Base-by-base conservation (phyloP, 768 basidiomycete species). In the Lepiota subincarnata region DNA sequence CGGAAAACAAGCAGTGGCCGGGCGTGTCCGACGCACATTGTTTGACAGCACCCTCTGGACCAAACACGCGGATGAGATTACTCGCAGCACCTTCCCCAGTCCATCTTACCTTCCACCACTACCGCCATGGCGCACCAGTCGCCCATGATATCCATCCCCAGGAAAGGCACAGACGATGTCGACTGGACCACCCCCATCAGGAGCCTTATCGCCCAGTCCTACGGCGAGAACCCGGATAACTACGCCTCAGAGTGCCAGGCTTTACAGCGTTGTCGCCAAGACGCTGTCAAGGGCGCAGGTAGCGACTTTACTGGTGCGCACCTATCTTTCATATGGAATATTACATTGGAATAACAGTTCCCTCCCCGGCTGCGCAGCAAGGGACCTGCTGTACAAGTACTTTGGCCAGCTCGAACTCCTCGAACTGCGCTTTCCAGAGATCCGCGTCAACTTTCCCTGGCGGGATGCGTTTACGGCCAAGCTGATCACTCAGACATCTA, bases 391-490 rank as follows among this genome's bases (percentile, higher is more conserved):
- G 40, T 98, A 96, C 86, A 98, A 97, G 72, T 99, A 99, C 74
- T 99, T 98, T 73, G 96, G 97, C 34, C 97, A 99, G 69, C 85
- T 99, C 40, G 97, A 99, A 64, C 82, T 98, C 4, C 84, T 99
- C 37, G 97, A 99, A 66, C 80, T 99, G 48, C 85, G 97, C 35
- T 99, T 99, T 73, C 84, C 96, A 7, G 96, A 98, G 68, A 92
- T 98, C 58, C 83, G 91, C 60, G 94, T 98, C 69, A 88, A 89
- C 58, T 99, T 98, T 64, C 87, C 92, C 0, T 99, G 97, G 94
- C 80, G 87, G 57, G 97, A 99, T 71, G 96, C 97, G 16, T 98
- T 98, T 73, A 98, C 92, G 54, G 79, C 78, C 72, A 98, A 98
- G 70, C 76, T 87, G 54, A 97, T 89, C 55, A 94, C 89, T 0